A percentile compares a stretch with the other conserved stretches of the same genome.
Evolutionary conservation across 441 rosid genomes (phyloP).

Genomic region (Gossypium lobatum): DNA sequence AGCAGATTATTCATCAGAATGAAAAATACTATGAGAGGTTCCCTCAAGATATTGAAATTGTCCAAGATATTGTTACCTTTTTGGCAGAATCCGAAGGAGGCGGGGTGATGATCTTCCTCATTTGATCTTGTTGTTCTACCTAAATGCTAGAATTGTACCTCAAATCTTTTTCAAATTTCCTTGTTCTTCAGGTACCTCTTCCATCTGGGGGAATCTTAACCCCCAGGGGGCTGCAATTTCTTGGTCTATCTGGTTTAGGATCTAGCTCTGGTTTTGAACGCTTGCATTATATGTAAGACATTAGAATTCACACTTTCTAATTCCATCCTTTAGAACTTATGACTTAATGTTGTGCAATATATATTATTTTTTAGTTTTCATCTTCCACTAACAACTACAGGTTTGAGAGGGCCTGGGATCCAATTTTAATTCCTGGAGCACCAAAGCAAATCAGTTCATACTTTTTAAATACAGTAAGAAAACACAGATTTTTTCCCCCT

Average conservation of each 20-base stretch:
- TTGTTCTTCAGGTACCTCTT: slow-evolving; percentile 55
- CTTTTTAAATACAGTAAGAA: slow-evolving; percentile 76
- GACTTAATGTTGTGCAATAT: neutral
- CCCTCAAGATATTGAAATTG: slow-evolving; percentile 68
- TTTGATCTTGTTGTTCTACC: neutral
- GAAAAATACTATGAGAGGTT: slow-evolving; percentile 86
- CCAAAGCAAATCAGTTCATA: slow-evolving; percentile 54
- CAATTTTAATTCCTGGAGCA: slow-evolving; percentile 65
- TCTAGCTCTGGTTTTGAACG: slow-evolving; percentile 85
- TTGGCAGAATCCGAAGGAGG: slow-evolving; percentile 81
- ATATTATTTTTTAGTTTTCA: neutral
- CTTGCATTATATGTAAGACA: slow-evolving; percentile 76
- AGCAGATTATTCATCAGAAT: slow-evolving; percentile 58
- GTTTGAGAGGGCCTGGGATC: slow-evolving; percentile 96
- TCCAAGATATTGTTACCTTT: slow-evolving; percentile 54
- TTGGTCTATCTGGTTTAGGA: slow-evolving; percentile 86
- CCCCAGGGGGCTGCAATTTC: slow-evolving; percentile 72
- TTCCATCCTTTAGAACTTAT: neutral
- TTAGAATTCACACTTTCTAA: neutral
- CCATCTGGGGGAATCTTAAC: slow-evolving; percentile 89
- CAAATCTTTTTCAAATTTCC: neutral
- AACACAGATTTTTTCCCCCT: neutral
- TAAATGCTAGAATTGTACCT: slow-evolving; percentile 8
- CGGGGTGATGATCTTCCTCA: slow-evolving; percentile 47
- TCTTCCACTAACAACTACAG: slow-evolving; percentile 27